Conservation (phyloP, 352 stramenopile species). For the Phytophthora capsici region DNA sequence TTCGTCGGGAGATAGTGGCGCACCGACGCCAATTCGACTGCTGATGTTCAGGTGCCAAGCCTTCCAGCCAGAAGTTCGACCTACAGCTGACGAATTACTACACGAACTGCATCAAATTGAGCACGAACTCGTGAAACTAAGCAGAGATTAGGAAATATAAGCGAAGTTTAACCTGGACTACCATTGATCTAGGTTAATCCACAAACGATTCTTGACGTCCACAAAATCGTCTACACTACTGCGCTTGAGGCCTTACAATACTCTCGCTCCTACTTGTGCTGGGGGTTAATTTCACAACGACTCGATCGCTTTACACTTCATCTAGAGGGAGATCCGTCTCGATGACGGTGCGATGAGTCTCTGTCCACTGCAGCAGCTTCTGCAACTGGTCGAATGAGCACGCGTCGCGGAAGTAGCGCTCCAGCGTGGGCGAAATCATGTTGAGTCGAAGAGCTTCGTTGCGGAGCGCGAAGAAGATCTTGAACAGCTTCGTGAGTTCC, state of each 20-base stretch:
- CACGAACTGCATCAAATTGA: slow-evolving; percentile 41
- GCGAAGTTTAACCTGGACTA: slow-evolving; percentile 7
- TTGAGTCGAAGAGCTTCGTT: slow-evolving; percentile 71
- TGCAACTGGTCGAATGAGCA: slow-evolving; percentile 81
- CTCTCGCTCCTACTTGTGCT: slow-evolving; percentile 6
- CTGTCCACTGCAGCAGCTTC: slow-evolving; percentile 78
- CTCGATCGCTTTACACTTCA: slow-evolving; percentile 28
- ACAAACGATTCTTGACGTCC: neutral
- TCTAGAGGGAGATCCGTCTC: slow-evolving; percentile 50
- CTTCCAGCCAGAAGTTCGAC: slow-evolving; percentile 53
- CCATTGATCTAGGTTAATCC: slow-evolving; percentile 23
- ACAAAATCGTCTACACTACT: slow-evolving; percentile 28
- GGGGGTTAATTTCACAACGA: slow-evolving; percentile 35
- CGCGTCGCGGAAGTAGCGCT: slow-evolving; percentile 68
- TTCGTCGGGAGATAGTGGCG: slow-evolving; percentile 21
- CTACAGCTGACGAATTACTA: slow-evolving; percentile 41
- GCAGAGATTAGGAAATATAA: slow-evolving; percentile 7
- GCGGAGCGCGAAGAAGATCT: slow-evolving; percentile 78
- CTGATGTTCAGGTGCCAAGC: slow-evolving; percentile 49
- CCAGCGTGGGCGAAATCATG: slow-evolving; percentile 70
- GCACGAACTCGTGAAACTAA: slow-evolving; percentile 18
- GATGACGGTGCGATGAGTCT: slow-evolving; percentile 65
- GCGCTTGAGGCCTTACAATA: slow-evolving; percentile 5
- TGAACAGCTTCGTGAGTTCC: slow-evolving; percentile 77
- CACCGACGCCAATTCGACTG: slow-evolving; percentile 40